Evolutionary conservation across 257 asterid species (phyloP).

Genomic region (Nicotiana sylvestris): DNA sequence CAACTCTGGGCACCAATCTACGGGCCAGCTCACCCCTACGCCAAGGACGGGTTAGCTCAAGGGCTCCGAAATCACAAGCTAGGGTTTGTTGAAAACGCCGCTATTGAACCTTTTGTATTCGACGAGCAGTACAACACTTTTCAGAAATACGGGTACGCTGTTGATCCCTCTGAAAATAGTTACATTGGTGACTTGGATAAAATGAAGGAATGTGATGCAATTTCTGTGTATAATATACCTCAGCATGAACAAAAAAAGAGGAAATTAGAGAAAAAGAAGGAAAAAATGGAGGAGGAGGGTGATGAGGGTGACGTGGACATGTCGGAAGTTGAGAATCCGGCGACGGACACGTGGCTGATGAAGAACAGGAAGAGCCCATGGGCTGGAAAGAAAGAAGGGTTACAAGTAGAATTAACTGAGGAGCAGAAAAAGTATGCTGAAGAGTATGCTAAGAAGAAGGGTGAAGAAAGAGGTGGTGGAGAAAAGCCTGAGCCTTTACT

Average conservation of each 20-base stretch:
- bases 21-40: conserved; percentile 96
- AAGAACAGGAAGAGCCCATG: conserved; percentile 94
- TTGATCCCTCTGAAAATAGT: conserved; percentile 73
- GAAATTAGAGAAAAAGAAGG: conserved; percentile 81
- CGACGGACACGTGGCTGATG: conserved; percentile 80
- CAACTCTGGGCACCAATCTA: conserved; percentile 93
- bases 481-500: conserved; percentile 48
- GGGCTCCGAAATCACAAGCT: conserved; percentile 95
- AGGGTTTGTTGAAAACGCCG: conserved; percentile 85
- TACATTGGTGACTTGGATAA: conserved; percentile 78
- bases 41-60: conserved; percentile 96
- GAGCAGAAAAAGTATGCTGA: conserved; percentile 98
- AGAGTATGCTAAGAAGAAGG: conserved; percentile 93
- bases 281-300: conserved; percentile 52
- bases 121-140: conserved; percentile 97
- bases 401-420: conserved; percentile 77
- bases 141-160: conserved; percentile 86
- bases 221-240: conserved; percentile 78
- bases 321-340: conserved; percentile 64
- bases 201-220: conserved; percentile 46
- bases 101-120: conserved; percentile 71
- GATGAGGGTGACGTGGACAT: conserved; percentile 36
- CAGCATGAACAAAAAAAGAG: conserved; percentile 80
- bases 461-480: conserved; percentile 73
- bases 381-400: conserved; percentile 85